These are phyloP conservation scores for Hygrophoropsis aurantiaca DNA, from an alignment of 768 basidiomycete genomes.

Conservation along the genomic window DNA sequence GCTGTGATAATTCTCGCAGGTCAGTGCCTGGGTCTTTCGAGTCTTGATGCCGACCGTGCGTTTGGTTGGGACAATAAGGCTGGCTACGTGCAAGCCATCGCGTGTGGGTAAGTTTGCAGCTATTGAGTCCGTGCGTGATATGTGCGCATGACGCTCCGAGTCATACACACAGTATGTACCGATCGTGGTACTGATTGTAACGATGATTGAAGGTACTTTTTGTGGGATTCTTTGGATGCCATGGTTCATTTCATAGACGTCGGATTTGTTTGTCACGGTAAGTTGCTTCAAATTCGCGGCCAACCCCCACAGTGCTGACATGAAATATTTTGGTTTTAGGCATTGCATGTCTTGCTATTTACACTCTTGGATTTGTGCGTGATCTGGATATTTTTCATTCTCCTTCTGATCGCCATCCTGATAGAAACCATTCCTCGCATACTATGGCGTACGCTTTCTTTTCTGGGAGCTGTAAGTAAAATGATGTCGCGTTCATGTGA, in stretches of 20 bases:
- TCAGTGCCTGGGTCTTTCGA: constrained; percentile 47
- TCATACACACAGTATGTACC: neutral
- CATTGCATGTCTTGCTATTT: constrained; percentile 63
- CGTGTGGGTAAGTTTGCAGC: constrained; percentile 55
- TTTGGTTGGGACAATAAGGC: constrained; percentile 71
- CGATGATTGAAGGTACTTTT: constrained; percentile 77
- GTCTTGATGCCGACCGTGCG: constrained; percentile 57
- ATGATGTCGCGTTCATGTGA: neutral
- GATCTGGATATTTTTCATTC: neutral
- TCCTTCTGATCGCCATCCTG: constrained; percentile 7
- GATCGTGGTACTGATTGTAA: too few relatives aligned
- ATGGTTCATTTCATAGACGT: constrained; percentile 64
- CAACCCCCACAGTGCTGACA: too few relatives aligned
- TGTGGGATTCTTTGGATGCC: constrained; percentile 82
- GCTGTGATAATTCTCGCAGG: constrained; percentile 65
- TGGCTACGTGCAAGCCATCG: constrained; percentile 64
- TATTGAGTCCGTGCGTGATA: neutral
- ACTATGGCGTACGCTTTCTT: constrained; percentile 75
- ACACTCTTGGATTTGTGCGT: constrained; percentile 69
- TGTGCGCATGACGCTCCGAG: neutral
- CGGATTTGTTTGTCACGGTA: constrained; percentile 80
- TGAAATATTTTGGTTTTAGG: constrained; percentile 34
- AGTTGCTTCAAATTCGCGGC: too few relatives aligned
- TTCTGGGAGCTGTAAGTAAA: constrained; percentile 73
- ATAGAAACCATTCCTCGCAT: constrained; percentile 74